Conservation (phyloP, 768 basidiomycete species). For the Pulveroboletus ravenelii region DNA sequence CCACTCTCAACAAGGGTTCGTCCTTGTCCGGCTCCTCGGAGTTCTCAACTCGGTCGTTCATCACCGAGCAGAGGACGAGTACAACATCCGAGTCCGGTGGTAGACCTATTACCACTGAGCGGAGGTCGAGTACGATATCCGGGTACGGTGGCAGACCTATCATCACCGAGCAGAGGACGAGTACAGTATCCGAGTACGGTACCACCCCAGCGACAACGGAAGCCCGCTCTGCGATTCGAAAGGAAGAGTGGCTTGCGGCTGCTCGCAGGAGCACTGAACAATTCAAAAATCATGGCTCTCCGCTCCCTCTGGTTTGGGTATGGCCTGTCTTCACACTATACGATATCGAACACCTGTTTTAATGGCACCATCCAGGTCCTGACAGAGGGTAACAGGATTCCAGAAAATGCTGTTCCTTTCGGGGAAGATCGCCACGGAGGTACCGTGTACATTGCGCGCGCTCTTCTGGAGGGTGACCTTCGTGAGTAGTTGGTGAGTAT, state of each 20-base stretch:
- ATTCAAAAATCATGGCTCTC: constrained; percentile 27
- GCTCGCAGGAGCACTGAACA: constrained; percentile 29
- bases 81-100: constrained; percentile 16
- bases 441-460: constrained; percentile 28
- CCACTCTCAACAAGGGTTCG: constrained; percentile 1
- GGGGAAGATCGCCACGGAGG: constrained; percentile 30
- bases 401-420: constrained; percentile 31
- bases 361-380: constrained; percentile 16
- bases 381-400: constrained; percentile 28
- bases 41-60: background rate
- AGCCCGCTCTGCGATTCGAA: constrained; percentile 15
- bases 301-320: constrained; percentile 32
- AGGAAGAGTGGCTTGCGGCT: constrained; percentile 27
- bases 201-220: constrained; percentile 13
- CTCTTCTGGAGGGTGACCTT: constrained; percentile 29
- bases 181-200: background rate
- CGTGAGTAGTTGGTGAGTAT: constrained; percentile 15
- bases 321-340: background rate
- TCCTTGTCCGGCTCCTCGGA: constrained; percentile 14
- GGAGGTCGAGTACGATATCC: too few species aligned
- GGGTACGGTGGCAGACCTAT: constrained; percentile 11
- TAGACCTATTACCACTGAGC: constrained; percentile 4
- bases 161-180: background rate
- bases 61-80: constrained; percentile 12
- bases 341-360: background rate